Conservation (phyloP, 2,329 filamentous ascomycete species). For the Phialemonium atrogriseum region DNA sequence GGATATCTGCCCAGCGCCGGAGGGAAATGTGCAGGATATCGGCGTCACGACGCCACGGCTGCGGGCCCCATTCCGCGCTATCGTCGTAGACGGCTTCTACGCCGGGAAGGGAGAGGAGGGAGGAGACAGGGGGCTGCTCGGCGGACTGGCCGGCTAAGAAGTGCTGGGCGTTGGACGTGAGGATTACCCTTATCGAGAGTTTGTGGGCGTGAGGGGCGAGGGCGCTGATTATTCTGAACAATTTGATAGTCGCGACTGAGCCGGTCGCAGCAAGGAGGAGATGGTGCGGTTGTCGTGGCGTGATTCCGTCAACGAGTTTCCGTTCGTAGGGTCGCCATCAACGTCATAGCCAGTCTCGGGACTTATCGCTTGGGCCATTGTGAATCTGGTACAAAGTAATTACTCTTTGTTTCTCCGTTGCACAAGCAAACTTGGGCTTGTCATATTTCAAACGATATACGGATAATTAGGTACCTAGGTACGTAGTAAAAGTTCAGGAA, state of each 20-base stretch:
- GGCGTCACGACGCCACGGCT: constrained; percentile 70
- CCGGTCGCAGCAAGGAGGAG: too few species aligned
- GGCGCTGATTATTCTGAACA: neutral
- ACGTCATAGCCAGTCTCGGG: too few species aligned
- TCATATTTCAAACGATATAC: too few species aligned
- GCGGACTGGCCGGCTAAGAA: constrained; percentile 69
- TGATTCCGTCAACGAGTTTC: too few species aligned
- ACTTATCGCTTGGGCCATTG: too few species aligned
- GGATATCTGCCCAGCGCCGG: constrained; percentile 28
- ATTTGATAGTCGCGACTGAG: constrained; percentile 1
- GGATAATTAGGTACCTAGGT: too few species aligned
- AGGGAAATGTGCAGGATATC: constrained; percentile 87
- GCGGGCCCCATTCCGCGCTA: constrained; percentile 77
- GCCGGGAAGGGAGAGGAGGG: constrained; percentile 52
- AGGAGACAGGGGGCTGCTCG: constrained; percentile 65
- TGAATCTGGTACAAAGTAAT: too few species aligned
- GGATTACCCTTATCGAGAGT: constrained; percentile 73
- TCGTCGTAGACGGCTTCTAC: constrained; percentile 79
- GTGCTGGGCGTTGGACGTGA: constrained; percentile 63
- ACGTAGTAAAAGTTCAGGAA: too few species aligned
- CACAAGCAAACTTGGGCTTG: too few species aligned
- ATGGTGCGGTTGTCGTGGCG: too few species aligned
- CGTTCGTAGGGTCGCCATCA: too few species aligned
- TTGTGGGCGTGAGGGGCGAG: constrained; percentile 17
- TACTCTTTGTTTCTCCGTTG: too few species aligned